These are phyloP conservation scores for Ustilago curta DNA, from an alignment of 1,284 basidiomycete species.

Conservation along the genomic window DNA sequence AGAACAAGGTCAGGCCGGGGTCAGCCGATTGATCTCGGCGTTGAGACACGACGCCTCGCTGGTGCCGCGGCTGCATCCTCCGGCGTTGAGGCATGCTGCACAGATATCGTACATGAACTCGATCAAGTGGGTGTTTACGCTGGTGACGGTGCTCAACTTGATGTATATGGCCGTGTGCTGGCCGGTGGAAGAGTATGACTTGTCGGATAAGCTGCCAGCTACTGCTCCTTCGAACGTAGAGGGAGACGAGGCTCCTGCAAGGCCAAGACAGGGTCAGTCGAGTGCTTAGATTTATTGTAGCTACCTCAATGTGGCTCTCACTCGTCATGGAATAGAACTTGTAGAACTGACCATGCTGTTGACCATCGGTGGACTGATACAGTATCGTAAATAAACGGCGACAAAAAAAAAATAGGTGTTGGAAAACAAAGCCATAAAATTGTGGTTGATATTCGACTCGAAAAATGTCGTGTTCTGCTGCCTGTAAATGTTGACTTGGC, in stretches of 20 bases:
- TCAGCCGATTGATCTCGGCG: slow-evolving; percentile 75
- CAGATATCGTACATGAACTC: slow-evolving; percentile 84
- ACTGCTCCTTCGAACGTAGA: slow-evolving; percentile 2
- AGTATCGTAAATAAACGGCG: background rate
- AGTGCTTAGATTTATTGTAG: slow-evolving; percentile 2
- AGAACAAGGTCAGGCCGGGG: slow-evolving; percentile 11
- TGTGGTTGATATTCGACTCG: too few relatives aligned
- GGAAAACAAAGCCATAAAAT: background rate
- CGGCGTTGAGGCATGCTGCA: slow-evolving; percentile 76
- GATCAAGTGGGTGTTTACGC: slow-evolving; percentile 85
- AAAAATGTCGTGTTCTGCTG: too few relatives aligned
- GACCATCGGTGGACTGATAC: background rate
- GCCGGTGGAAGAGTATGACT: slow-evolving; percentile 35
- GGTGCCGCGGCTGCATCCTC: slow-evolving; percentile 78
- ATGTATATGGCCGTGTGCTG: slow-evolving; percentile 39
- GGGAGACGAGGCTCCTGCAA: background rate
- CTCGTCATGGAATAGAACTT: background rate
- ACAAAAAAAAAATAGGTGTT: background rate
- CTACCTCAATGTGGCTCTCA: background rate
- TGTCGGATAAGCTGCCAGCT: slow-evolving; percentile 34
- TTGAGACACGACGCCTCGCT: slow-evolving; percentile 83
- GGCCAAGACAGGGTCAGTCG: background rate
- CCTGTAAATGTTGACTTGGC: too few relatives aligned
- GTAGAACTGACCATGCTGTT: background rate
- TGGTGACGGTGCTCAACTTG: slow-evolving; percentile 78